Conservation (phyloP, 345 rosid species). For the Brassica cretica region DNA sequence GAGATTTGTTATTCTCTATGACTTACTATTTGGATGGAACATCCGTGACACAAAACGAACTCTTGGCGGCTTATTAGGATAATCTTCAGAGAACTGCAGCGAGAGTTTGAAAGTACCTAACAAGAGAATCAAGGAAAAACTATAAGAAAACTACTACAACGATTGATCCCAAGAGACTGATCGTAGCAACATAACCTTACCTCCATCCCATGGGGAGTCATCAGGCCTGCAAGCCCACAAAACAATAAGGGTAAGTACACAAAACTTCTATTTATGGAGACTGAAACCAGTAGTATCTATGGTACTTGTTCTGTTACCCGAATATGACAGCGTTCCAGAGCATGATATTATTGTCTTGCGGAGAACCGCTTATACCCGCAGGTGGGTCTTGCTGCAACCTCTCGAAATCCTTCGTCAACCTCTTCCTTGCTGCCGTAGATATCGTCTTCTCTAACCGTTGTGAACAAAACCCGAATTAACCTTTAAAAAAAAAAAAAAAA, state of each 20-base stretch:
- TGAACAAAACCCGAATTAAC: no score
- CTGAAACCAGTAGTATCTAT: background rate
- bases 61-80: conserved; percentile 66
- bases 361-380: conserved; percentile 67
- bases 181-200: conserved; percentile 29
- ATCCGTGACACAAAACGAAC: conserved; percentile 67
- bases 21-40: conserved; percentile 37
- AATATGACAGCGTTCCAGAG: conserved; percentile 70
- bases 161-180: background rate
- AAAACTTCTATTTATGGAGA: background rate
- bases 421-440: conserved; percentile 73
- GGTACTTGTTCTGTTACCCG: conserved; percentile 43
- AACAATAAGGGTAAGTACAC: conserved; percentile 10
- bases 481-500: no score
- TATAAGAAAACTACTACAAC: background rate
- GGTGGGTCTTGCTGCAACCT: conserved; percentile 70
- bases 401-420: conserved; percentile 69
- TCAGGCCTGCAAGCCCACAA: conserved; percentile 45
- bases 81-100: conserved; percentile 45
- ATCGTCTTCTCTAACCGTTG: conserved; percentile 33
- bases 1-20: background rate
- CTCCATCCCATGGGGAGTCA: conserved; percentile 56
- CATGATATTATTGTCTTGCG: conserved; percentile 62
- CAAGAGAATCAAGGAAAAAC: conserved; percentile 12
- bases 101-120: conserved; percentile 57